A percentile compares a stretch with the other conserved stretches of the same genome.
Evolutionary conservation across 2,329 filamentous ascomycete genomes (phyloP).

Genomic region (Zymoseptoria tritici): DNA sequence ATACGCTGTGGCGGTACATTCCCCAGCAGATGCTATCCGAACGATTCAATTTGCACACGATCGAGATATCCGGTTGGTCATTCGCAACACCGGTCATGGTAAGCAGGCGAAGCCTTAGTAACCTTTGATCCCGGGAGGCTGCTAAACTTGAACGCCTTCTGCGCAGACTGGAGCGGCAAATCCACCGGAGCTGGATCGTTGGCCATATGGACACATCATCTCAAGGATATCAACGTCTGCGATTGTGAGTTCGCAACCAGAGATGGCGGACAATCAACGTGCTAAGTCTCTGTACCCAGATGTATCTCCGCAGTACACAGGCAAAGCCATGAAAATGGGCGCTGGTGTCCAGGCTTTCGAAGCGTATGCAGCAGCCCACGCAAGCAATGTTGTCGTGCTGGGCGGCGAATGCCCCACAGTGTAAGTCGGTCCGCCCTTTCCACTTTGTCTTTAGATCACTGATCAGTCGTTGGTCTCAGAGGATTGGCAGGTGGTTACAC

Average conservation of each 20-base stretch:
- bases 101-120: neutral
- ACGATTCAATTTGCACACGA: slow-evolving; percentile 13
- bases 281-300: neutral
- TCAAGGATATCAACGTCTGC: slow-evolving; percentile 43
- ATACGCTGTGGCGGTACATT: slow-evolving; percentile 24
- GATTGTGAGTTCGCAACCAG: slow-evolving; percentile 27
- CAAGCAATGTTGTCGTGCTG: slow-evolving; percentile 43
- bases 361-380: slow-evolving; percentile 40
- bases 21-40: slow-evolving; percentile 1
- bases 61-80: slow-evolving; percentile 45
- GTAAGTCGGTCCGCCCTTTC: neutral
- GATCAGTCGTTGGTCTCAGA: neutral
- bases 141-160: neutral
- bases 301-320: slow-evolving; percentile 34
- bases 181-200: slow-evolving; percentile 55
- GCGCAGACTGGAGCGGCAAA: slow-evolving; percentile 41
- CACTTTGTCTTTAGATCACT: neutral
- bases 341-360: slow-evolving; percentile 48
- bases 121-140: neutral
- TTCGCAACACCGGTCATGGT: slow-evolving; percentile 36
- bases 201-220: slow-evolving; percentile 50
- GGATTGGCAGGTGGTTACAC: slow-evolving; percentile 54
- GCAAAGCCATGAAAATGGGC: slow-evolving; percentile 47
- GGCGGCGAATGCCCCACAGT: slow-evolving; percentile 49
- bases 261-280: neutral